Conservation (phyloP, 352 stramenopile genomes). For the Phytopythium ostracodes region DNA sequence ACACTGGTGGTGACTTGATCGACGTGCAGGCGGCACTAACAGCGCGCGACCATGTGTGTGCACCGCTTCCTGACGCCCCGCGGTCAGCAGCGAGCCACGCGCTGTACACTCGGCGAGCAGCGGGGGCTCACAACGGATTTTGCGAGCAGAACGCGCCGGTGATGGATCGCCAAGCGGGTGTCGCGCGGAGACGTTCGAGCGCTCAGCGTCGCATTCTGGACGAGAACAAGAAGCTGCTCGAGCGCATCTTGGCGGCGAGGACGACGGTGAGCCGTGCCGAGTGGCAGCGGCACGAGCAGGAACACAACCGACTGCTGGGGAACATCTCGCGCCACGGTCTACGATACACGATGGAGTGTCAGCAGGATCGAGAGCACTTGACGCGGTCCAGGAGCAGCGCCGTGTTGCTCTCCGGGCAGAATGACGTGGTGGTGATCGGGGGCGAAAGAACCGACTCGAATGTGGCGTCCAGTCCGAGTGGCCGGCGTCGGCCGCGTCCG, state of each 20-base stretch:
- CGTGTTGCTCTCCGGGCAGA: background rate
- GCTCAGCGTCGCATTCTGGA: constrained; percentile 33
- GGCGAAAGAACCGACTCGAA: background rate
- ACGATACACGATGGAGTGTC: no score
- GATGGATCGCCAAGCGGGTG: constrained; percentile 25
- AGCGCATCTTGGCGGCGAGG: constrained; percentile 39
- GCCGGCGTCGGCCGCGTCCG: background rate
- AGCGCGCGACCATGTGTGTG: constrained; percentile 1
- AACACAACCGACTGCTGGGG: constrained; percentile 30
- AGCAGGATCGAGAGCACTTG: background rate
- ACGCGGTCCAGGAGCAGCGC: constrained; percentile 1
- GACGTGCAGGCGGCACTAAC: background rate
- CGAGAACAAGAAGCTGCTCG: constrained; percentile 51
- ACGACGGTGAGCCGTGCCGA: constrained; percentile 36
- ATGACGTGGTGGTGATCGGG: constrained; percentile 2
- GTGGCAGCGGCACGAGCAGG: constrained; percentile 33
- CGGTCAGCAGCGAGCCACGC: constrained; percentile 28
- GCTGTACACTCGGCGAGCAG: constrained; percentile 38
- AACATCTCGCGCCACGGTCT: constrained; percentile 40
- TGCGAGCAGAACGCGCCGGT: constrained; percentile 36
- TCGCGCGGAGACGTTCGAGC: constrained; percentile 19
- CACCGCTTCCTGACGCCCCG: constrained; percentile 21
- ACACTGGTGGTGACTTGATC: background rate
- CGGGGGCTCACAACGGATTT: constrained; percentile 51
- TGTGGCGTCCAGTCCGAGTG: background rate